phyloP scores from a whole-genome alignment of 129 eudicot species.

The Saussurea involucrata region DNA sequence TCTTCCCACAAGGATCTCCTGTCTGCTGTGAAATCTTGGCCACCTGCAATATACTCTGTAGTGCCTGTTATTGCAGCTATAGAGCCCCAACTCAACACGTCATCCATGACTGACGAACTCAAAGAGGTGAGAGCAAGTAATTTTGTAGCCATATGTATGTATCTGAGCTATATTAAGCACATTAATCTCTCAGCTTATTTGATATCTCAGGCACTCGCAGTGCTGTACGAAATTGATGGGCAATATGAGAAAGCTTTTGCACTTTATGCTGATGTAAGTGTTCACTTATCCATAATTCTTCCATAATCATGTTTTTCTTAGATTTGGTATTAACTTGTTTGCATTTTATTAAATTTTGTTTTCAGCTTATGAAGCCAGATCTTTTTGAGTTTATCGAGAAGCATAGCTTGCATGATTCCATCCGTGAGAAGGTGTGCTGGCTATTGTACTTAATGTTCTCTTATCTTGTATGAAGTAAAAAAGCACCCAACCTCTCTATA shows the following conservation, averaged over 20 bases:
- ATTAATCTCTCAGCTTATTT: slow-evolving; percentile 7
- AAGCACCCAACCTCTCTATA: not conserved
- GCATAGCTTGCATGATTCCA: slow-evolving; percentile 74
- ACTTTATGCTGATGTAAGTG: slow-evolving; percentile 93
- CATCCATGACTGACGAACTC: slow-evolving; percentile 74
- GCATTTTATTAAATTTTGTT: not conserved
- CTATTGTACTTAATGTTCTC: not conserved
- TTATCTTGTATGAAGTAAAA: not conserved
- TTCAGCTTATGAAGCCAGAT: slow-evolving; percentile 89
- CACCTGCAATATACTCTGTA: slow-evolving; percentile 73
- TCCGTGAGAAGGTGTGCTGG: slow-evolving; percentile 78
- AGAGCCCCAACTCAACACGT: slow-evolving; percentile 89
- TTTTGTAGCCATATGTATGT: not conserved
- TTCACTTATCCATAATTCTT: not conserved
- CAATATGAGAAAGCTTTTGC: slow-evolving; percentile 94
- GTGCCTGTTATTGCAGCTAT: slow-evolving; percentile 72
- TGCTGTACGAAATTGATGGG: slow-evolving; percentile 79
- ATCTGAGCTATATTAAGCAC: slow-evolving; percentile 14
- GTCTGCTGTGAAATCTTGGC: slow-evolving; percentile 87
- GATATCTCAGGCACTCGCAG: slow-evolving; percentile 83
- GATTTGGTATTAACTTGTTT: slow-evolving; percentile 9
- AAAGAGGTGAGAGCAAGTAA: slow-evolving; percentile 59
- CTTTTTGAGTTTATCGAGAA: slow-evolving; percentile 87
- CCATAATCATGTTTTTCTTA: slow-evolving; percentile 10
- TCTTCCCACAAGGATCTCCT: slow-evolving; percentile 86